A percentile compares a stretch with the other conserved stretches of the same genome.
These are phyloP conservation scores for Aleurites moluccanus DNA, from an alignment of 441 rosid genomes.

Conservation along the genomic window DNA sequence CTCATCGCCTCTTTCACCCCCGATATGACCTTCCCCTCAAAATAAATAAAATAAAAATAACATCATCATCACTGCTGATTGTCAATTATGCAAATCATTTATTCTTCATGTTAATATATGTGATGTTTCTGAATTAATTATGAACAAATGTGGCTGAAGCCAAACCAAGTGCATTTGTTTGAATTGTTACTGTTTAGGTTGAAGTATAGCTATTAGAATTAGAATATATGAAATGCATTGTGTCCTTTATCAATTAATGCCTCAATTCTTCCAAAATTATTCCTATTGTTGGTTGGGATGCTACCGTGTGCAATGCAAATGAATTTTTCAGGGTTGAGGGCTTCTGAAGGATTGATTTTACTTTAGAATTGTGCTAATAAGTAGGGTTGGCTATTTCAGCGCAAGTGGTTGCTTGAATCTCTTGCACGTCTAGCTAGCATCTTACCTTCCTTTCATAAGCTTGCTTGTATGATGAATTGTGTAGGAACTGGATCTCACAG, in stretches of 20 bases:
- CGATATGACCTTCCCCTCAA: neutral
- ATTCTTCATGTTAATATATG: neutral
- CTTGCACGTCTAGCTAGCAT: neutral
- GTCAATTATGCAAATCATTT: neutral
- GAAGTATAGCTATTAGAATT: no score
- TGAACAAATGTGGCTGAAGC: neutral
- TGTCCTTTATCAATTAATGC: neutral
- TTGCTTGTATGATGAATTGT: constrained; percentile 7
- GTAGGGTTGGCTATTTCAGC: constrained; percentile 3
- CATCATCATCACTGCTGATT: no score
- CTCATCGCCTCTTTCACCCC: neutral
- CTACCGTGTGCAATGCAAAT: neutral
- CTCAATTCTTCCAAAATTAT: neutral
- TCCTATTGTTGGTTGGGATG: neutral
- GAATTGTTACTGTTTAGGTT: neutral
- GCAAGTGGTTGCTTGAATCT: neutral
- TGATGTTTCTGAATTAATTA: neutral
- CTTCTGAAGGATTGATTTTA: neutral
- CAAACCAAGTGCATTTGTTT: constrained; percentile 5
- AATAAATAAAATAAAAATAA: neutral
- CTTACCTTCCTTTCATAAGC: neutral
- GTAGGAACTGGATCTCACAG: constrained; percentile 41
- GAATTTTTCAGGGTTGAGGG: neutral
- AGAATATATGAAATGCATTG: neutral
- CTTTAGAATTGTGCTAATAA: neutral